Evolutionary conservation across 2,329 filamentous ascomycete genomes (phyloP), one percentile per base, ranked within the genome.

Genomic region (Fusarium nygamai): DNA sequence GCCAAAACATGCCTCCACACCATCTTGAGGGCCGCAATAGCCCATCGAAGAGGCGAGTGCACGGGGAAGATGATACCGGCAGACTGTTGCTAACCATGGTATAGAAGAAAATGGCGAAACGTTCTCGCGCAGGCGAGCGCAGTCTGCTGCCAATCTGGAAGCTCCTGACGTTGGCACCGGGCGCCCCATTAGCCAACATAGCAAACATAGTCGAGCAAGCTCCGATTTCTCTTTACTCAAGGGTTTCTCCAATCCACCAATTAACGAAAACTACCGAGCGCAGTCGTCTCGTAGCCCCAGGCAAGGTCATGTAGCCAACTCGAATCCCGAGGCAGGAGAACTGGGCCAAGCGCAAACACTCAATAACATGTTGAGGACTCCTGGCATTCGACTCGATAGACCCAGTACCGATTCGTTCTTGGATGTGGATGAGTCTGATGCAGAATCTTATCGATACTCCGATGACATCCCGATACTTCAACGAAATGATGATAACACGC

Each of bases 1-100:
- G 91, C 94, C 75, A 92, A 92, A 79, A 89, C 90, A 78, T 95
- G 93, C 80, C 88, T 98, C 48, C 92, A 92, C 57, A 88, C 92
- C 31, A 92, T 98, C 73, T 84, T 98, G 65, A 89, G 91, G 78
- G 90, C 91, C 43, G 90, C 95, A 43, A 89, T 96, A 74, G 84
- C 88, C 56, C 88, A 88, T 77, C 89, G 90, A 82, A 88, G 89
- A 86, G 92, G 94, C 96, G 84, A 36, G 58, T 24, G 16, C 13
- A 14, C n/a, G 17, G 31, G 14, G 10, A 29, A 38, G 13, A 22
- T 19, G 17, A 48, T 17, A 22, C 34, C 17, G 14, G 8, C 14
- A 41, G 31, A 43, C 13, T 13, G 20, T 36, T 46, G 46, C 51
- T 67, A 24, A 65, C 56, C 44, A 34, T 51, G n/a, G 14, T 20